Evolutionary conservation across 2,329 filamentous ascomycete genomes (phyloP), one percentile per base, ranked within the genome.

Genomic region (Myrmaecium sp.): DNA sequence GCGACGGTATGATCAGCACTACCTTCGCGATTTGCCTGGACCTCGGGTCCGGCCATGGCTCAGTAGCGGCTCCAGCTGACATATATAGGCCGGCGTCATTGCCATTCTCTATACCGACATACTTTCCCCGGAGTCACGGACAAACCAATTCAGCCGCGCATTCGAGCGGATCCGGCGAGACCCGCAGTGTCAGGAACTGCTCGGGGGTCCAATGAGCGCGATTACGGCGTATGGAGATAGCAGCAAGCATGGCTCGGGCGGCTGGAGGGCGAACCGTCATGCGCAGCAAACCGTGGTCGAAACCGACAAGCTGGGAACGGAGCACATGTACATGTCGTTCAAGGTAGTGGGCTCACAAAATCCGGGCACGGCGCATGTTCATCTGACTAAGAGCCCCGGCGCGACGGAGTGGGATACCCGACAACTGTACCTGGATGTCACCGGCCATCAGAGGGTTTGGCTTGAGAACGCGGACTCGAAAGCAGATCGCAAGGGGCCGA

Each of bases 311-410:
- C 63, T 70, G 33, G 84, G 84, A 4, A 73, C 72, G 12, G 74
- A 91, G 35, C 83, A 94, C 48, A 49, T 94, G 35, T 57, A 70
- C 35, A 82, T 94, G 66, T 73, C 82, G 39, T 94, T 94, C 49
- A 45, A 79, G 68, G 74, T 92, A 20, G 73, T 84, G 46, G 86
- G 86, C 0, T 74, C 79, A 3, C 57, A 67, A 17, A 78, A 75
- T 28, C 66, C 66, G 14, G 86, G 84, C 9, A 61, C 74, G 1
- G 83, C 82, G 5, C 63, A 72, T 36, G 57, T 92, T 28, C 82
- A 94, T 47, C 70, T 93, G 65, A 64, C 74, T 24, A 81, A 73
- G 49, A 59, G 60, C 18, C 60, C 66, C 2, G 70, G 70, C 17
- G 63, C 72, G 19, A 61, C 26, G 72, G 81, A 21, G 83, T 72